A percentile compares a stretch with the other conserved stretches of the same genome.
These are phyloP conservation scores for Lipomyces kockii DNA, from an alignment of 805 yeast genomes.

Conservation along the genomic window DNA sequence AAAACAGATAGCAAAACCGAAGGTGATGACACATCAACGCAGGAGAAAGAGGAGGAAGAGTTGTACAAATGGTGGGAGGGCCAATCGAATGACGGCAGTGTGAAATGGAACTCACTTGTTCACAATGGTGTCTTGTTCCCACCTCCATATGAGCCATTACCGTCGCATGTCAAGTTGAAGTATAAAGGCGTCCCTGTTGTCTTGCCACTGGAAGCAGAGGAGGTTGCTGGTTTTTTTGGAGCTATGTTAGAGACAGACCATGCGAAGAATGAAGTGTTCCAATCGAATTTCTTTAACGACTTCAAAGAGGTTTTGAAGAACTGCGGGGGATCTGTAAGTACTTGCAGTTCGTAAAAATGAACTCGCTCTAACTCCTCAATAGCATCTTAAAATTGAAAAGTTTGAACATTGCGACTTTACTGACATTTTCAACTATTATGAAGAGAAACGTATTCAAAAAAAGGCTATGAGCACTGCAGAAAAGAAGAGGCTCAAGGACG, in stretches of 20 bases:
- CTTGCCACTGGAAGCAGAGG: slow-evolving; percentile 84
- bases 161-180: slow-evolving; percentile 70
- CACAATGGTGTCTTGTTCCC: slow-evolving; percentile 95
- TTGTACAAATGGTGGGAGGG: slow-evolving; percentile 87
- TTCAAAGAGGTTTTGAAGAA: slow-evolving; percentile 71
- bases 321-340: slow-evolving; percentile 61
- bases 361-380: not conserved
- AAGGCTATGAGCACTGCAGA: slow-evolving; percentile 71
- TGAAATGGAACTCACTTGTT: slow-evolving; percentile 83
- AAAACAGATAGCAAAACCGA: slow-evolving; percentile 5
- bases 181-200: slow-evolving; percentile 78
- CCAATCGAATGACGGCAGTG: slow-evolving; percentile 61
- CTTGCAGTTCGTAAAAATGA: slow-evolving; percentile 23
- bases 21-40: slow-evolving; percentile 1
- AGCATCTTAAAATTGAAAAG: slow-evolving; percentile 52
- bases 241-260: slow-evolving; percentile 89
- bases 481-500: slow-evolving; percentile 71
- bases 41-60: slow-evolving; percentile 47
- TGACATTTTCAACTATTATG: slow-evolving; percentile 73
- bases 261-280: slow-evolving; percentile 83
- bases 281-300: slow-evolving; percentile 83
- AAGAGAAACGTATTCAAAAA: slow-evolving; percentile 69
- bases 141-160: slow-evolving; percentile 87
- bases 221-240: slow-evolving; percentile 93
- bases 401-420: slow-evolving; percentile 79